Evolutionary conservation across 2,329 filamentous ascomycete genomes (phyloP), one percentile per base, ranked within the genome.

Genomic region (Verticillium tricorpus): DNA sequence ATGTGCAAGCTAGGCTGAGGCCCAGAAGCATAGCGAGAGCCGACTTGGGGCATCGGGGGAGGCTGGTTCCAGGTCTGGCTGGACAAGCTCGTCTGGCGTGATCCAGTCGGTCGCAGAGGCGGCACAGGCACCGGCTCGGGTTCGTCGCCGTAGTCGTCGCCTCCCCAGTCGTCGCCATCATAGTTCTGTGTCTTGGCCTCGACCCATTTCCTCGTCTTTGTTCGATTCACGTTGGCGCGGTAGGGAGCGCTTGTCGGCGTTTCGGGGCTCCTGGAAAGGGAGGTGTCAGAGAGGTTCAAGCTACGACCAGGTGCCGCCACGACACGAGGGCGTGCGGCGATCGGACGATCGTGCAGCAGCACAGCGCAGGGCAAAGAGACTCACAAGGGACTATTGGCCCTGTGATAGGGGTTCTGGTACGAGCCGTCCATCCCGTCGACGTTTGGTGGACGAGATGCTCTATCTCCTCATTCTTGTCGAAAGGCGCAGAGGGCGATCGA

Each of bases 141-240:
- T 39, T 83, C 82, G 50, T 85, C 83, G 4, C 82, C 84, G 62
- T 86, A 84, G 9, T 88, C 85, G 39, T 89, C 87, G 61, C 82
- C 89, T 39, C 92, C 94, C 93, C 94, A 97, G 71, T 97, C 94
- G 69, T 96, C 93, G 65, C 93, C 94, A 70, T 94, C 93, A 71
- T 98, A 98, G 71, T 87, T 91, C 69, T 90, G 88, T 62, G 87
- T 83, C 75, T 93, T 94, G 39, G 94, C 94, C 70, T 96, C 90
- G 40, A 94, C 89, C 94, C 94, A 98, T 84, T 96, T 96, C 77
- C 89, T 91, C 61, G 93, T 97, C 78, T 96, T 96, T 61, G 88
- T 85, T 64, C 94, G 88, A 76, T 91, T 94, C 57, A 97, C 88
- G 73, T 97, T 96, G 59, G 92, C 86, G 73, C 91, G 90, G 77